Evolutionary conservation across 129 eudicot genomes (phyloP), one percentile per base, ranked within the genome.

Genomic region (Flaveria linearis): DNA sequence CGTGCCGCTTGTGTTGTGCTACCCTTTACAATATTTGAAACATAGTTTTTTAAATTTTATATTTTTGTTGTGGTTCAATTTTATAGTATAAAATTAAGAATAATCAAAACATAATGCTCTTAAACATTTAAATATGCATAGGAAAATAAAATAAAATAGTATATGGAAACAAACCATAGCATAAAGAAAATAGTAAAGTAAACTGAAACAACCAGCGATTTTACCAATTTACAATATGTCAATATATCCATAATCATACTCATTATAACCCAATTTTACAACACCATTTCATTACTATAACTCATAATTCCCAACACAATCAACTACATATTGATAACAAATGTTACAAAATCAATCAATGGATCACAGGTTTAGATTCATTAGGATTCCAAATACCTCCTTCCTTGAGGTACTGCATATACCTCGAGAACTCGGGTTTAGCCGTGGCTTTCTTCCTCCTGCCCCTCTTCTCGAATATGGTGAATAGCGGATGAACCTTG

Each of bases 401-500:
- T 56, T 91, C 97, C 83, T 80, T 91, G 25, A 88, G 79, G 69
- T 91, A 91, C 76, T 86, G 80, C 81, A 91, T 18, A 69, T 91
- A 91, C 80, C 97, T 83, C 2, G 89, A 82, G 36, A 91, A 88
- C 71, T 88, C 97, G 1, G 97, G 97, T 73, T 80, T 91, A 5
- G 97, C 95, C 0, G 95, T 86, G 3, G 89, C 87, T 81, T 85
- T 91, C 90, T 86, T 86, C 84, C 77, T 72, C 13, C 79, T 43
- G 0, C 81, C 74, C 36, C 84, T 74, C 71, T 63, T 78, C 42
- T 83, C 88, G 25, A 88, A 88, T 4, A 88, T 63, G 13, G 86
- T 68, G 36, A 91, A 86, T 14, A 86, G 41, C 0, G 97, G 97
- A 39, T 81, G 92, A 71, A 86, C 41, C 50, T 85, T 91, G 76